These are phyloP conservation scores for Vitis amurensis DNA, from an alignment of 164 flowering plant species.

Conservation along the genomic window DNA sequence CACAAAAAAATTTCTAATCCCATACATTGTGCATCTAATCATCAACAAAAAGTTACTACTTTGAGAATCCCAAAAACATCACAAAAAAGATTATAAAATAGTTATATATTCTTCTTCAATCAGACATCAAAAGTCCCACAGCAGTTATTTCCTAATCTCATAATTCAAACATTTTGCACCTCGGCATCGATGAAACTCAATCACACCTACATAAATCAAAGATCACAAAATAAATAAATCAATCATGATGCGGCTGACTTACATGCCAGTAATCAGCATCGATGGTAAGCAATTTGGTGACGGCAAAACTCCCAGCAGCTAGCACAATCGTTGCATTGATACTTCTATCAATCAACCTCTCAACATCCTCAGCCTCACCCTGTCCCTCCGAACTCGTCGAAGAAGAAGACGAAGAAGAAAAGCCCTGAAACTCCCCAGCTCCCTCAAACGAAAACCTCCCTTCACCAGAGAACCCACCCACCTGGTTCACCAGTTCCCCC, in stretches of 20 bases:
- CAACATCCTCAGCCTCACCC: constrained; percentile 30
- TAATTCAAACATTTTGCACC: no score
- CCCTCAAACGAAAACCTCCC: constrained; percentile 63
- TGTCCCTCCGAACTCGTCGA: constrained; percentile 15
- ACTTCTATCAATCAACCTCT: constrained; percentile 60
- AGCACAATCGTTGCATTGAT: constrained; percentile 83
- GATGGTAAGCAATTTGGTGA: constrained; percentile 74
- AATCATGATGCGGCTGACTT: constrained; percentile 7
- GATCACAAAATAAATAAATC: background rate
- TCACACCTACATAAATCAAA: constrained; percentile 23
- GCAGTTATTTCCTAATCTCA: no score
- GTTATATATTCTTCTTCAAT: no score
- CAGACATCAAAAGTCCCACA: no score
- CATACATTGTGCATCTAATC: no score
- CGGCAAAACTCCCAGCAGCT: constrained; percentile 70
- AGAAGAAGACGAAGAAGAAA: constrained; percentile 31
- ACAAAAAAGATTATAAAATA: no score
- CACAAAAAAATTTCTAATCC: no score
- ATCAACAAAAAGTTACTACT: no score
- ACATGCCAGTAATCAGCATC: constrained; percentile 90
- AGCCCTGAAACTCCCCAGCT: constrained; percentile 37
- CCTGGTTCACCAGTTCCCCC: constrained; percentile 28
- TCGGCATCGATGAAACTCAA: no score
- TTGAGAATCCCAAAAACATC: no score
- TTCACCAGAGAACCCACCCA: constrained; percentile 56